Percentiles rank a stretch among this genome's conserved stretches.
Evolutionary conservation across 768 basidiomycete species (phyloP).

Genomic region (Suillus cothurnatus): DNA sequence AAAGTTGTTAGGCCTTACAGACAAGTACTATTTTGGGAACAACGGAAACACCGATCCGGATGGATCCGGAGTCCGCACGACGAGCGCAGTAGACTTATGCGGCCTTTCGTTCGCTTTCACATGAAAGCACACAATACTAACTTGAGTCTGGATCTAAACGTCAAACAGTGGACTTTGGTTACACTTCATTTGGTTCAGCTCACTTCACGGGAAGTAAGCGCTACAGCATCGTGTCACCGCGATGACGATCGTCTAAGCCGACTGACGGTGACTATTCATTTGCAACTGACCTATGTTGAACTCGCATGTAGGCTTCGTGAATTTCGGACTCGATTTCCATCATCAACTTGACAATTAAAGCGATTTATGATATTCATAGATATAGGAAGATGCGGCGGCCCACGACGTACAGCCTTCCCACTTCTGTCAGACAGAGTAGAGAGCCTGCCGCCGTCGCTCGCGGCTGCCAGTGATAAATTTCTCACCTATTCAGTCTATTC

Average conservation of each 20-base stretch:
- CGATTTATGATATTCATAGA: background rate
- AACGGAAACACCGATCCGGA: background rate
- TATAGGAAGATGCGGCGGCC: background rate
- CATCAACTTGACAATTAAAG: background rate
- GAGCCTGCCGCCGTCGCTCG: background rate
- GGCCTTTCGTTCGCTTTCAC: background rate
- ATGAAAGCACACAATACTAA: background rate
- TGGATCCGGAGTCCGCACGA: slow-evolving; percentile 2
- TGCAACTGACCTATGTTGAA: background rate
- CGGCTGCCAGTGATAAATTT: background rate
- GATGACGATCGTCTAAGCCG: background rate
- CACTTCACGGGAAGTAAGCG: background rate
- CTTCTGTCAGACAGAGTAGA: background rate
- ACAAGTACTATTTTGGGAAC: slow-evolving; percentile 8
- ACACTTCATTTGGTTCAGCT: background rate
- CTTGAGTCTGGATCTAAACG: background rate
- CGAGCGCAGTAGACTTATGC: background rate
- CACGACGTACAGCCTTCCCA: background rate
- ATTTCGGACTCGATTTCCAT: background rate
- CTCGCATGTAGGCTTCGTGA: background rate
- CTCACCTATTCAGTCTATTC: background rate
- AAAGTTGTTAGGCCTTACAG: slow-evolving; percentile 12
- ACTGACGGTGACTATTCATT: background rate
- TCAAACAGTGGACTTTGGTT: background rate
- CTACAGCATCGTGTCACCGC: background rate